Percentiles rank a stretch among this genome's conserved stretches.
Conservation (phyloP, 2,329 filamentous ascomycete species). For the Penicillium nordicum region DNA sequence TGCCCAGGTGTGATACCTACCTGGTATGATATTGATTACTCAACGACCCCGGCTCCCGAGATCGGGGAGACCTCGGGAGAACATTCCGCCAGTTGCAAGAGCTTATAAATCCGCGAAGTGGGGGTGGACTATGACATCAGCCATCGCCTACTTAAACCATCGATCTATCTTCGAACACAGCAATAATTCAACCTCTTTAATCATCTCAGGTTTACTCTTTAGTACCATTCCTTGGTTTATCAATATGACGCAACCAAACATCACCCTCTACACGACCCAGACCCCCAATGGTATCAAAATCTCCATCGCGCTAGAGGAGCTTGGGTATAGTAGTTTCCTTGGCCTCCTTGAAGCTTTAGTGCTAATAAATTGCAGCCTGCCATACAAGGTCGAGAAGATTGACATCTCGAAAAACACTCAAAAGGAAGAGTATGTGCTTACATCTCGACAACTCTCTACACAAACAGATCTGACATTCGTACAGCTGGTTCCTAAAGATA, state of each 20-base stretch:
- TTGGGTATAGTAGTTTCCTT: slow-evolving; percentile 50
- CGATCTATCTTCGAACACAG: background rate
- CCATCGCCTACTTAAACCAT: background rate
- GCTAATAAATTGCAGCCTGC: slow-evolving; percentile 45
- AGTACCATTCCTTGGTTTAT: background rate
- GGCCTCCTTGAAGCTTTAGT: background rate
- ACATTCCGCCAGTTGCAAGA: background rate
- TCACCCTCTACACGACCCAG: slow-evolving; percentile 75
- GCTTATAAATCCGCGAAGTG: slow-evolving; percentile 5
- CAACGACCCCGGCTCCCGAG: background rate
- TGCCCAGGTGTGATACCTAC: background rate
- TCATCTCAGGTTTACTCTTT: background rate
- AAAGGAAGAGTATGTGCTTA: slow-evolving; percentile 57
- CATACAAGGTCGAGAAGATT: slow-evolving; percentile 73
- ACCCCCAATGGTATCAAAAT: slow-evolving; percentile 91
- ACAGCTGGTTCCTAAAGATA: slow-evolving; percentile 78
- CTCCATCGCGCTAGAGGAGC: slow-evolving; percentile 80
- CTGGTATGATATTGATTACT: background rate
- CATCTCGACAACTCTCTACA: background rate
- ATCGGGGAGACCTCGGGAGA: background rate
- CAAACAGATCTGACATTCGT: slow-evolving; percentile 6
- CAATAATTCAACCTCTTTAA: no score
- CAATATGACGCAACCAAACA: slow-evolving; percentile 51
- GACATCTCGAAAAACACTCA: slow-evolving; percentile 73
- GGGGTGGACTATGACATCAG: background rate